phyloP scores from a whole-genome alignment of 129 eudicot genomes.

The Saposhnikovia divaricata region DNA sequence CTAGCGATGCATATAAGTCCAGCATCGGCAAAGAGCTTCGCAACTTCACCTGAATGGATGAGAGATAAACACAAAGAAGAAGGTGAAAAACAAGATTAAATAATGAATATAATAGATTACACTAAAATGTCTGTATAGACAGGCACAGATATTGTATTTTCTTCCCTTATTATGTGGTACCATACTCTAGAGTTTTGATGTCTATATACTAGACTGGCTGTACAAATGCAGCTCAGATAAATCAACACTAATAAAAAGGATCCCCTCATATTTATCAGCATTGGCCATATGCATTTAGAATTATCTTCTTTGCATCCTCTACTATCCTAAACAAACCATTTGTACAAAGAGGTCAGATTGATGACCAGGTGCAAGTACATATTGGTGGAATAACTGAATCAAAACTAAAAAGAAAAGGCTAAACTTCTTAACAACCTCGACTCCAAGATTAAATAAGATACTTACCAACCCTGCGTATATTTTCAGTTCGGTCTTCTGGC shows the following conservation, averaged over 20 bases:
- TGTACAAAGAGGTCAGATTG: background rate
- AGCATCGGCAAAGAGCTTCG: constrained; percentile 90
- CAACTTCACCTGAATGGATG: constrained; percentile 69
- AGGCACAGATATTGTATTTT: background rate
- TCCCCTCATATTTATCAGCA: background rate
- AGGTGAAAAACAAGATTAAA: constrained; percentile 4
- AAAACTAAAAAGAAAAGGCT: background rate
- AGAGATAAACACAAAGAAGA: constrained; percentile 5
- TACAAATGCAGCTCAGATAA: constrained; percentile 6
- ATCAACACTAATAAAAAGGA: background rate
- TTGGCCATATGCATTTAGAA: background rate
- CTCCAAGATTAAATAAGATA: constrained; percentile 4
- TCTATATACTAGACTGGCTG: background rate
- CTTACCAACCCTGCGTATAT: constrained; percentile 96
- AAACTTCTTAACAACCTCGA: background rate
- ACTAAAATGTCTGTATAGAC: background rate
- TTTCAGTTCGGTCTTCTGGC: constrained; percentile 86
- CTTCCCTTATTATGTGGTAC: background rate
- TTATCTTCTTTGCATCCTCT: background rate
- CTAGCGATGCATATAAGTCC: constrained; percentile 98
- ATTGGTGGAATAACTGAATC: background rate
- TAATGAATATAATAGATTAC: background rate
- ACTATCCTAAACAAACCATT: background rate
- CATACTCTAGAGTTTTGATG: background rate
- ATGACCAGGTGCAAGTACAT: background rate